Evolutionary conservation across 129 eudicot species (phyloP).

Genomic region (Apium graveolens): DNA sequence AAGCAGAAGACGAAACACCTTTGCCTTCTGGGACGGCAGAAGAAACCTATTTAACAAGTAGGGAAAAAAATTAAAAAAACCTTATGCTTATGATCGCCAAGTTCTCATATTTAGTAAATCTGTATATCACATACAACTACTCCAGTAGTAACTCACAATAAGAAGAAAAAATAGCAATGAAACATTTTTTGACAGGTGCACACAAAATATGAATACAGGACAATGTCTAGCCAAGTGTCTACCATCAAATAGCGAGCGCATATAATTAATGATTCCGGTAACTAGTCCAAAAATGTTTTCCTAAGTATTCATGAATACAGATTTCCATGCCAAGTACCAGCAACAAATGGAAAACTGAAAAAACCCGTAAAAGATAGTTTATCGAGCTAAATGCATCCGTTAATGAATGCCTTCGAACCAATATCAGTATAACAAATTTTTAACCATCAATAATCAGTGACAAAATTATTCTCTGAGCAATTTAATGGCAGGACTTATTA

Average conservation of each 20-base stretch:
- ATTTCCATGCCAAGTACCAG: neutral
- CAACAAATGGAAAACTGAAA: neutral
- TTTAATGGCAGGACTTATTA: neutral
- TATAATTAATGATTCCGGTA: neutral
- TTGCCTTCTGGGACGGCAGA: constrained; percentile 99
- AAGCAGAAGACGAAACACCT: constrained; percentile 97
- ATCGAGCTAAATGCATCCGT: neutral
- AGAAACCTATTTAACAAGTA: constrained; percentile 46
- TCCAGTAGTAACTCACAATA: neutral
- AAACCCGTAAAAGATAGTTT: neutral
- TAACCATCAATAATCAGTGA: neutral
- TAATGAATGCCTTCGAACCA: neutral
- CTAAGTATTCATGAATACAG: neutral
- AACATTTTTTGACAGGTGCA: neutral
- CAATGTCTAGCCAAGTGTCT: neutral
- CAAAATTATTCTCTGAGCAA: neutral
- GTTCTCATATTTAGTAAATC: neutral
- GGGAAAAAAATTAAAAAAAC: neutral
- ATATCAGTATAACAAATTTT: neutral
- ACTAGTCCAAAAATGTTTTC: neutral
- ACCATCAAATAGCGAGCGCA: neutral
- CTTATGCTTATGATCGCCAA: neutral
- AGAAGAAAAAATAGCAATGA: neutral
- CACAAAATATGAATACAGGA: neutral
- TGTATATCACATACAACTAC: neutral